These are phyloP conservation scores for Trichoderma virens DNA, from an alignment of 495 filamentous ascomycete species.

Conservation along the genomic window DNA sequence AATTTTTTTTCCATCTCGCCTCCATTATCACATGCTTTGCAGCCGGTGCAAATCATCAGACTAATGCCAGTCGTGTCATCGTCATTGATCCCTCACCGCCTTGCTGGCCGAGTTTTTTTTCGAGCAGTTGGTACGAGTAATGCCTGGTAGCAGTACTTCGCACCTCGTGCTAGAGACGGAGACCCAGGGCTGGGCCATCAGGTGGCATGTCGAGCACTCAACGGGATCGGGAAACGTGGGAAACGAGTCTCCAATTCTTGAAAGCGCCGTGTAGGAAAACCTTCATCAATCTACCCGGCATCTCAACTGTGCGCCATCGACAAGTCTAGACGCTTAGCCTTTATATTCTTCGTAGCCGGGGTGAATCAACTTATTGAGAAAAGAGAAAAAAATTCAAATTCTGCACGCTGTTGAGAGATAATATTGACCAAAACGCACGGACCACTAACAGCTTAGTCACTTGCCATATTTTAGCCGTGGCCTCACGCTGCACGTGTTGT, in stretches of 20 bases:
- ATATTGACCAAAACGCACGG: slow-evolving; percentile 15
- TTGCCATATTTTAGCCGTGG: neutral
- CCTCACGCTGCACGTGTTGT: neutral
- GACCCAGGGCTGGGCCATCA: too few relatives aligned
- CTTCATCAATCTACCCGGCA: slow-evolving; percentile 38
- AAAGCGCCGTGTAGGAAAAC: slow-evolving; percentile 27
- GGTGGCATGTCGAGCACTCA: slow-evolving; percentile 38
- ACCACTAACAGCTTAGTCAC: slow-evolving; percentile 10
- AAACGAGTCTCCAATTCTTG: slow-evolving; percentile 43
- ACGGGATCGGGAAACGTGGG: slow-evolving; percentile 41
- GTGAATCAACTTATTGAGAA: slow-evolving; percentile 39
- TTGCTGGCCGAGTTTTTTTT: neutral
- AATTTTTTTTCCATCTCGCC: neutral
- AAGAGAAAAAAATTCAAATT: slow-evolving; percentile 18
- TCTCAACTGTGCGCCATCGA: slow-evolving; percentile 37
- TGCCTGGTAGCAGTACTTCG: too few relatives aligned
- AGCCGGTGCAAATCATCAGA: slow-evolving; percentile 5
- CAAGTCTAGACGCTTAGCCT: slow-evolving; percentile 31
- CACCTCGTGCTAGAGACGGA: too few relatives aligned
- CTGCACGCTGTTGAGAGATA: slow-evolving; percentile 11
- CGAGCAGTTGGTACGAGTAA: neutral
- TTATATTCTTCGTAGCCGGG: slow-evolving; percentile 30
- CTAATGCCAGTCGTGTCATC: neutral
- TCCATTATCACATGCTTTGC: slow-evolving; percentile 11
- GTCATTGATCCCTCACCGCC: neutral